Conservation (phyloP, 1,284 basidiomycete species). For the Naganishia sp. region DNA sequence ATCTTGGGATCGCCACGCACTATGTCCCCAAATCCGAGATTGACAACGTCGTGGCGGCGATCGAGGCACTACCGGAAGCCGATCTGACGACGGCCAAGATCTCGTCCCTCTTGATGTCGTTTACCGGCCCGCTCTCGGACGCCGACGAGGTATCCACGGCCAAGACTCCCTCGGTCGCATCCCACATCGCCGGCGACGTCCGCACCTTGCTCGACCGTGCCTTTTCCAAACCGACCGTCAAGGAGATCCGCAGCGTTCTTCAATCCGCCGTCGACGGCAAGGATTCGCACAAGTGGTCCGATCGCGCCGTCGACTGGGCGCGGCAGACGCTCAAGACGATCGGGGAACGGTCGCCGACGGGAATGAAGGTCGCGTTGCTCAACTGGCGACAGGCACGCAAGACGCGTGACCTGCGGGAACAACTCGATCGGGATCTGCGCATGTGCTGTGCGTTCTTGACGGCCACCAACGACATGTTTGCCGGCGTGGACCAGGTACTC, state of each 20-base stretch:
- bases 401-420: slow-evolving; percentile 63
- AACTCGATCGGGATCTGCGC: slow-evolving; percentile 76
- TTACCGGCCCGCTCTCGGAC: slow-evolving; percentile 54
- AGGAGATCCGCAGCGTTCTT: slow-evolving; percentile 68
- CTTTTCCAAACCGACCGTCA: slow-evolving; percentile 69
- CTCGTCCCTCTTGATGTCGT: slow-evolving; percentile 39
- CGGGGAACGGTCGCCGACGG: slow-evolving; percentile 78
- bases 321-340: slow-evolving; percentile 65
- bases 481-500: slow-evolving; percentile 74
- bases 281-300: slow-evolving; percentile 53
- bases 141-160: slow-evolving; percentile 64
- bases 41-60: slow-evolving; percentile 58
- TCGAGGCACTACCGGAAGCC: slow-evolving; percentile 47
- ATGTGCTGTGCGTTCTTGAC: slow-evolving; percentile 77
- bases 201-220: slow-evolving; percentile 75
- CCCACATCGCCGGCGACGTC: slow-evolving; percentile 64
- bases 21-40: slow-evolving; percentile 76
- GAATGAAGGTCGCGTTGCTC: slow-evolving; percentile 78
- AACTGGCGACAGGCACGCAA: slow-evolving; percentile 71
- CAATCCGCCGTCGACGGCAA: slow-evolving; percentile 54
- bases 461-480: slow-evolving; percentile 75
- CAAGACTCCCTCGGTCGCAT: slow-evolving; percentile 61
- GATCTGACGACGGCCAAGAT: slow-evolving; percentile 39
- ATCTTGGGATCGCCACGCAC: slow-evolving; percentile 88
- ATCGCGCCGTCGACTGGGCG: slow-evolving; percentile 69